Conservation (phyloP, 2,329 filamentous ascomycete genomes). For the Talaromyces sp. region DNA sequence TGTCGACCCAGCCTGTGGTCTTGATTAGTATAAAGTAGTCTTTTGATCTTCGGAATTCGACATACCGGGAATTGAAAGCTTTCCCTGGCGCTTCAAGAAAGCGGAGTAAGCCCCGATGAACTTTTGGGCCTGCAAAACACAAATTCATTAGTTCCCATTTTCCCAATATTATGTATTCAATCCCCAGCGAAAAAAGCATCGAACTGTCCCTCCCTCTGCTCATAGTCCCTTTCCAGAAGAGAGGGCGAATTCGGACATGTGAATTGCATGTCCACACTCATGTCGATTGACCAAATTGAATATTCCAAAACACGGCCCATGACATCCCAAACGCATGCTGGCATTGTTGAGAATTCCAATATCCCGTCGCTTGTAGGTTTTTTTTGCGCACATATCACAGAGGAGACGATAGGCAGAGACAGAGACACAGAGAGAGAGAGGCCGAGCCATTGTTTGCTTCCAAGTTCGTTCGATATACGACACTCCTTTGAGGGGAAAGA, state of each 20-base stretch:
- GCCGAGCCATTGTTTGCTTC: neutral
- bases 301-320: neutral
- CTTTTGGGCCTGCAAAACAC: constrained; percentile 54
- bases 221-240: constrained; percentile 15
- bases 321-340: neutral
- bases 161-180: neutral
- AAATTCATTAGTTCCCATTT: constrained; percentile 15
- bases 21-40: neutral
- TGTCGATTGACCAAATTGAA: neutral
- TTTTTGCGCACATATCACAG: neutral
- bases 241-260: neutral
- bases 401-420: neutral
- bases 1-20: constrained; percentile 87
- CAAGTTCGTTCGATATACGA: neutral
- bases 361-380: neutral
- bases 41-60: constrained; percentile 17
- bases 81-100: constrained; percentile 68
- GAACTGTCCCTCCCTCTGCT: neutral
- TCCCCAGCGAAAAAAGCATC: neutral
- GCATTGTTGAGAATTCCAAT: neutral
- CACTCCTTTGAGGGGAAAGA: constrained; percentile 7
- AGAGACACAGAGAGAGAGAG: neutral
- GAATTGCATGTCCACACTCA: neutral
- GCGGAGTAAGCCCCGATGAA: constrained; percentile 65
- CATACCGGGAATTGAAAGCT: constrained; percentile 65